phyloP scores from a whole-genome alignment of 2,329 filamentous ascomycete species.

The Phaeosphaeriaceae sp. region DNA sequence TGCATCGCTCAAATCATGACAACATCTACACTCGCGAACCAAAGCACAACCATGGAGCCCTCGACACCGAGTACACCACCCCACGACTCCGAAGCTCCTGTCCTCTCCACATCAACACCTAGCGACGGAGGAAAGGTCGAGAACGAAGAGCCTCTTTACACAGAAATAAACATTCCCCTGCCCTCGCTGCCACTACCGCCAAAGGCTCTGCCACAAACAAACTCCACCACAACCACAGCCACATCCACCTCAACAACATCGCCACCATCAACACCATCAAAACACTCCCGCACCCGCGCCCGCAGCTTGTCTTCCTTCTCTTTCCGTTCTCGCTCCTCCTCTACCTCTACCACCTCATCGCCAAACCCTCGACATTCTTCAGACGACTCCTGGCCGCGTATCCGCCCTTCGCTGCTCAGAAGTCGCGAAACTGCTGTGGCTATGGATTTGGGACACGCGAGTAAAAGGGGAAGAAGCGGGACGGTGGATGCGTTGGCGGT shows the following conservation, averaged over 20 bases:
- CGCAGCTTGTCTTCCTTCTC: constrained; percentile 33
- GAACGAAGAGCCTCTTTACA: constrained; percentile 38
- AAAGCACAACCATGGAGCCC: neutral
- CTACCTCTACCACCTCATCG: constrained; percentile 15
- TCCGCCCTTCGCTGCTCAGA: constrained; percentile 26
- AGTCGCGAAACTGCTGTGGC: constrained; percentile 29
- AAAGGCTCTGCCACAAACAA: constrained; percentile 8
- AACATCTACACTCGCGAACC: too few relatives aligned
- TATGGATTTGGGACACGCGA: constrained; percentile 32
- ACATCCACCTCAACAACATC: constrained; percentile 5
- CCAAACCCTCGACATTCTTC: neutral
- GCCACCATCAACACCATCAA: neutral
- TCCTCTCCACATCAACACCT: neutral
- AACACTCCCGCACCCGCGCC: constrained; percentile 21
- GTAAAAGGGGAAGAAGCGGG: constrained; percentile 26
- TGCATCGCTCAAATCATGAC: too few relatives aligned
- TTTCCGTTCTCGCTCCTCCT: constrained; percentile 29
- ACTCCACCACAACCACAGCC: neutral
- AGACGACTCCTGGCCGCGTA: constrained; percentile 4
- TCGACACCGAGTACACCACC: neutral
- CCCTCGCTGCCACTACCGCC: constrained; percentile 26
- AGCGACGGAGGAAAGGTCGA: neutral
- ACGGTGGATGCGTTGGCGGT: constrained; percentile 45
- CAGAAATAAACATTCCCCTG: constrained; percentile 44
- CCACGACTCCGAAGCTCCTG: neutral